Evolutionary conservation across 805 yeast genomes (phyloP), one percentile per base, ranked within the genome.

Genomic region (Candida vaughaniae): DNA sequence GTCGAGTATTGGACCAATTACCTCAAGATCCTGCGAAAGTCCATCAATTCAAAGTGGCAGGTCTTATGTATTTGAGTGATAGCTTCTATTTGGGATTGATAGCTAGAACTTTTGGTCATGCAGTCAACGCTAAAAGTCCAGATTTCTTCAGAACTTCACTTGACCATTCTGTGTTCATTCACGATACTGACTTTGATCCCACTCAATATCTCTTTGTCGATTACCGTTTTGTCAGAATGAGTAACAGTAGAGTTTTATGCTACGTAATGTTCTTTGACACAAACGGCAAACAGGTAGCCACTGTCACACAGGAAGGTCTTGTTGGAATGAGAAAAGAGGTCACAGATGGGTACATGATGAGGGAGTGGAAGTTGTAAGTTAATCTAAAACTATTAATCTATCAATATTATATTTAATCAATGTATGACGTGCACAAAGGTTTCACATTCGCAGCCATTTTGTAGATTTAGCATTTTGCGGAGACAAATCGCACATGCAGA

Each of bases 71-170:
- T 22, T 20, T 39, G 5, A 52, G 60, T n/a, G 71, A 66, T 41
- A 50, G 61, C 19, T 40, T 64, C 19, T 65, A 48, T 45, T 47
- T 66, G 33, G 56, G 61, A 14, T 43, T 60, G 3, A 41, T 63
- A 20, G 22, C 50, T 22, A 47, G 60, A 12, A 55, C 56, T 0
- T 39, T 64, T 16, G 64, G 64, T 6, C 23, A 43, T 16, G 44
- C 53, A 3, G 19, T 53, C 10, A 35, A 38, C 19, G 41, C 40
- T 10, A 38, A 45, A 20, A 36, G 39, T 18, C 11, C 35, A 7
- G 36, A 50, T 15, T 64, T 58, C 39, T 66, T 66, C 49, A 49
- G 71, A 26, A 69, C 62, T 2, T 57, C 65, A 26, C 52, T 66
- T 34, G 71, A 66, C 42, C 71, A 66, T 41, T 33, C 62, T 3